Conservation (phyloP, 2,329 filamentous ascomycete genomes). For the Penicillium sp. region DNA sequence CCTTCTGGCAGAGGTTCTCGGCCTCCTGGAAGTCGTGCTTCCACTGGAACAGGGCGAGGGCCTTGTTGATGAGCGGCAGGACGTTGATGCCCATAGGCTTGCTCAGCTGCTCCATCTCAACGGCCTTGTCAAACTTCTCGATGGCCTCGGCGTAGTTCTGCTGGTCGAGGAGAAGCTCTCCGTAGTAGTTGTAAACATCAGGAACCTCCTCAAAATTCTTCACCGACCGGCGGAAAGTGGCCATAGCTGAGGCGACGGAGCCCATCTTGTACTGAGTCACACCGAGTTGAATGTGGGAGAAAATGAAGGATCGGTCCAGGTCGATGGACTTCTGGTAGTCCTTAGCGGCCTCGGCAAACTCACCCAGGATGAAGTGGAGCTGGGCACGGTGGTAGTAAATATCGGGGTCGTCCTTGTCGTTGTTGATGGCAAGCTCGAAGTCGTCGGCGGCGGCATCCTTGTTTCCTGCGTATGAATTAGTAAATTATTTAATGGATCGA, state of each 20-base stretch:
- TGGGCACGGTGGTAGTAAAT: constrained; percentile 99
- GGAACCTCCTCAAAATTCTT: constrained; percentile 98
- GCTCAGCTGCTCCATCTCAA: constrained; percentile 94
- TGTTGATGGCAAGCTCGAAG: constrained; percentile 79
- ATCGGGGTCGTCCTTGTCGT: constrained; percentile 88
- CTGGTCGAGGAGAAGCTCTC: constrained; percentile 94
- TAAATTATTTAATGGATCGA: neutral
- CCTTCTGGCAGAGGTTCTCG: constrained; percentile 95
- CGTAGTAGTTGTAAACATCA: constrained; percentile 99
- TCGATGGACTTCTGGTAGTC: constrained; percentile 99
- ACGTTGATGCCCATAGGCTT: constrained; percentile 98
- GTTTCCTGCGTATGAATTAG: constrained; percentile 58
- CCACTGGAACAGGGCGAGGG: constrained; percentile 94
- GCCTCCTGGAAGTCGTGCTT: constrained; percentile 95
- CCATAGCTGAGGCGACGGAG: constrained; percentile 95
- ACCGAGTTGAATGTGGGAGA: constrained; percentile 98
- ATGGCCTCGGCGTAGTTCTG: constrained; percentile 93
- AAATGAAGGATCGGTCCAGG: constrained; percentile 93
- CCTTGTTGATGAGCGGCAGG: constrained; percentile 96
- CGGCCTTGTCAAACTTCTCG: constrained; percentile 97
- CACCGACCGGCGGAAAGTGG: constrained; percentile 93
- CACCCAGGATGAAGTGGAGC: constrained; percentile 94
- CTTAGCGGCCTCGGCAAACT: constrained; percentile 90
- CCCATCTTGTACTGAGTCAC: constrained; percentile 99
- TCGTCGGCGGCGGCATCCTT: constrained; percentile 84